Conservation (phyloP, 108 stramenopile genomes). For the Fragilaria radians region DNA sequence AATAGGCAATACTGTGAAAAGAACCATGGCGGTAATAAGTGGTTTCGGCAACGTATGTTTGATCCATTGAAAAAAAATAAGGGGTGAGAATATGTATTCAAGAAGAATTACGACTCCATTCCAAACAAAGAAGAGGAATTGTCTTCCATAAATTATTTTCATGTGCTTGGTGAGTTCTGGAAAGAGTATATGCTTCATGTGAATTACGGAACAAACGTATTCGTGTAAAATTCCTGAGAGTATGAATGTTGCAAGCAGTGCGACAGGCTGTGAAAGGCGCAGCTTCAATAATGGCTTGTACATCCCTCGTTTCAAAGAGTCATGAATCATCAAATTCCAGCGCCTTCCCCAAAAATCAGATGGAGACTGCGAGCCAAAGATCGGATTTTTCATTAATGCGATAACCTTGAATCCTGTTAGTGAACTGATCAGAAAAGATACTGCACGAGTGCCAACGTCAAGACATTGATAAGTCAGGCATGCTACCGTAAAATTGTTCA, state of each 20-base stretch:
- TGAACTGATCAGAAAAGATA: not conserved
- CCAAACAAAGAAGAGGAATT: not conserved
- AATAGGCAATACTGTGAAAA: conserved; percentile 40
- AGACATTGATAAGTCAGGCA: conserved; percentile 3
- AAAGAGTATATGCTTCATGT: conserved; percentile 1
- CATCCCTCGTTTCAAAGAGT: conserved; percentile 56
- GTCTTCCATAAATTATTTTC: not conserved
- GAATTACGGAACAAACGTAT: conserved; percentile 1
- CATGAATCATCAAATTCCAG: conserved; percentile 65
- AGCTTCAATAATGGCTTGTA: conserved; percentile 50
- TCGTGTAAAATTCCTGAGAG: conserved; percentile 72
- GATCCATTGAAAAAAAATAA: conserved; percentile 9
- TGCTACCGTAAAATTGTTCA: conserved; percentile 21
- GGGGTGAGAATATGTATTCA: conserved; percentile 10
- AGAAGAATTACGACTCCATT: not conserved
- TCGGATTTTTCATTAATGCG: conserved; percentile 2
- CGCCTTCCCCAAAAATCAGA: conserved; percentile 67
- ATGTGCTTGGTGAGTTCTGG: not conserved
- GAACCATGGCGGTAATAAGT: conserved; percentile 26
- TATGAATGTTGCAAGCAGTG: conserved; percentile 47
- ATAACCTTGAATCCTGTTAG: not conserved
- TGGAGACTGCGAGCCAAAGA: conserved; percentile 40
- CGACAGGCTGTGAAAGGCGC: conserved; percentile 11
- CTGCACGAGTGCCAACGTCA: not conserved
- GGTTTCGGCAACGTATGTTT: conserved; percentile 22